phyloP scores from a whole-genome alignment of 306 rosid genomes.

The Sechiopsis laciniata region DNA sequence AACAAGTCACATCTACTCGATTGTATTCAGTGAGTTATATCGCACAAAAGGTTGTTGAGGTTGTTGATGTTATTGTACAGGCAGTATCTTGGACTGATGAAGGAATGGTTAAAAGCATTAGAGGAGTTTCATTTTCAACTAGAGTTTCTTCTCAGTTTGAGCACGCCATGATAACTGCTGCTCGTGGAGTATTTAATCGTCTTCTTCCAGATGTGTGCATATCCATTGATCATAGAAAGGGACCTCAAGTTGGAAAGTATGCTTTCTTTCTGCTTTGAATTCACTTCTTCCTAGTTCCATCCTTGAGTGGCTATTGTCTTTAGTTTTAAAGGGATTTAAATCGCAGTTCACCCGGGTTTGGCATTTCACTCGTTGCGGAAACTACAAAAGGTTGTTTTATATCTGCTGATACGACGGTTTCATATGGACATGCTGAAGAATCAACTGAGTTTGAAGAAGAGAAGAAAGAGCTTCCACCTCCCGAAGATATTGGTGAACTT shows the following conservation, averaged over 20 bases:
- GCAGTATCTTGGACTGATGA: constrained; percentile 78
- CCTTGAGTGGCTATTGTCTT: not conserved
- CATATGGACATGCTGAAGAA: constrained; percentile 46
- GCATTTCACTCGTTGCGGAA: constrained; percentile 87
- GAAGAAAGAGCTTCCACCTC: constrained; percentile 49
- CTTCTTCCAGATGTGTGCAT: constrained; percentile 83
- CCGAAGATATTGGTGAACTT: constrained; percentile 53
- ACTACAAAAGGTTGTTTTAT: constrained; percentile 67
- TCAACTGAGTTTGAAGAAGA: constrained; percentile 45
- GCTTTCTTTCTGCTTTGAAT: constrained; percentile 23
- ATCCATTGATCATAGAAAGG: constrained; percentile 68
- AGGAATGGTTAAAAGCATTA: constrained; percentile 81
- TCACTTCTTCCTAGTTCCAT: constrained; percentile 3
- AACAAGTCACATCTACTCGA: not conserved
- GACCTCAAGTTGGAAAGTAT: constrained; percentile 82
- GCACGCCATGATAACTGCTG: constrained; percentile 64
- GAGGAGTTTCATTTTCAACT: constrained; percentile 70
- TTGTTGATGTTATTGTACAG: constrained; percentile 40
- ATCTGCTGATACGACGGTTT: constrained; percentile 71
- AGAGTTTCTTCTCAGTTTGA: constrained; percentile 82
- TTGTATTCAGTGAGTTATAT: not conserved
- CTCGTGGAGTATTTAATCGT: constrained; percentile 71
- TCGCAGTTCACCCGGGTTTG: constrained; percentile 86
- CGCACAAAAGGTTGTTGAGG: not conserved
- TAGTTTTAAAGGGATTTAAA: constrained; percentile 5